Conservation (phyloP, 257 asterid species). For the Avicennia marina region DNA sequence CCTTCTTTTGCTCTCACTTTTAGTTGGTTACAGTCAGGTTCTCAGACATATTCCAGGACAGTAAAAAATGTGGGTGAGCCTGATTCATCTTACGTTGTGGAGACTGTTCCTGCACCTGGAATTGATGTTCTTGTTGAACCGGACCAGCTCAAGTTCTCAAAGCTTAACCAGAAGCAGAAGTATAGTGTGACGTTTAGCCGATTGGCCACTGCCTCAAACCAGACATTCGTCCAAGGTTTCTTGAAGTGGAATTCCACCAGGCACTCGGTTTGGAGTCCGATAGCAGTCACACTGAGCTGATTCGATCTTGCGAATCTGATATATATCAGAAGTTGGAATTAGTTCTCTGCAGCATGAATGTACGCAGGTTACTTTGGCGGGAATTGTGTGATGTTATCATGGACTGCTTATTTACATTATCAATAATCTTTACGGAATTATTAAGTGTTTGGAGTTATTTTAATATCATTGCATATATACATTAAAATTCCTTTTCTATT, state of each 20-base stretch:
- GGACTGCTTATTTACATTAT: too few relatives aligned
- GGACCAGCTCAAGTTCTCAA: slow-evolving; percentile 13
- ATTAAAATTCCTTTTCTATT: too few relatives aligned
- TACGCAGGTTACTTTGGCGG: too few relatives aligned
- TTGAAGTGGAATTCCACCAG: too few relatives aligned
- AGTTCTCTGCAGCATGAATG: too few relatives aligned
- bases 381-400: too few relatives aligned
- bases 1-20: slow-evolving; percentile 32
- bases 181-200: slow-evolving; percentile 29
- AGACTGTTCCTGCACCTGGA: slow-evolving; percentile 20
- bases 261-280: slow-evolving; percentile 32
- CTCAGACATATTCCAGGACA: slow-evolving; percentile 32
- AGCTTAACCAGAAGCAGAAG: slow-evolving; percentile 26
- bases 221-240: too few relatives aligned
- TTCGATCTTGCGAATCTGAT: not conserved
- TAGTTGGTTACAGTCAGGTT: not conserved
- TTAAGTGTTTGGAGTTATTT: too few relatives aligned
- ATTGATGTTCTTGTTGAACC: slow-evolving; percentile 31
- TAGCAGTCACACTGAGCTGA: slow-evolving; percentile 15
- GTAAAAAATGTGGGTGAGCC: slow-evolving; percentile 34
- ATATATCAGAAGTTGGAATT: not conserved
- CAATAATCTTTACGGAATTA: too few relatives aligned
- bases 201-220: not conserved
- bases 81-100: slow-evolving; percentile 19
- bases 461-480: too few relatives aligned